Conservation (phyloP, 2,329 filamentous ascomycete species). For the Pseudogymnoascus destructans region DNA sequence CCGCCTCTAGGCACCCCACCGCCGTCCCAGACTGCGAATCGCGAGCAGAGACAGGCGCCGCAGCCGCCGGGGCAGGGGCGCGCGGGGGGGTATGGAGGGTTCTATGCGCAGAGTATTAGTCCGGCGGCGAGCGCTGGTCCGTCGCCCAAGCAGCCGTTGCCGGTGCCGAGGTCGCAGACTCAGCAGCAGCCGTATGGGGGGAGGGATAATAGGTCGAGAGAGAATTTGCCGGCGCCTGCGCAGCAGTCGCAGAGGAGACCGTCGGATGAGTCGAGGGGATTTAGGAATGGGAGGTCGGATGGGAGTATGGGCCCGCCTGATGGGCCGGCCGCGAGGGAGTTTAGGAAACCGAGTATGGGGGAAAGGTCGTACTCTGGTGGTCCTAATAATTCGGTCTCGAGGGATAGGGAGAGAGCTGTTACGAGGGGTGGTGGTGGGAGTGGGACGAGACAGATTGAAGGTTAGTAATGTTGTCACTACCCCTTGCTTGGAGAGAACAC, state of each 20-base stretch:
- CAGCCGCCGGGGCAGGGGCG: not conserved
- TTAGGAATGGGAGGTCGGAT: not conserved
- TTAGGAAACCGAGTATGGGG: constrained; percentile 4
- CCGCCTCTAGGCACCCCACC: constrained; percentile 18
- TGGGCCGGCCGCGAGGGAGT: not conserved
- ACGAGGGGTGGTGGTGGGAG: constrained; percentile 8
- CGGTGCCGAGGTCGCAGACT: not conserved
- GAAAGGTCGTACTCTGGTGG: not conserved
- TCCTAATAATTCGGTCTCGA: not conserved
- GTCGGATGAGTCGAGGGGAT: not conserved
- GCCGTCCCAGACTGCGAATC: constrained; percentile 19
- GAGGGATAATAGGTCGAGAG: not conserved
- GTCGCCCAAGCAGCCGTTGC: constrained; percentile 2
- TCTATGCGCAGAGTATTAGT: constrained; percentile 11
- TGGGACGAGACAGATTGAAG: constrained; percentile 14
- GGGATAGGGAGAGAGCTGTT: not conserved
- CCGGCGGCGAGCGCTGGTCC: not conserved
- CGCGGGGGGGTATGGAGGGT: constrained; percentile 11
- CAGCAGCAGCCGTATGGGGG: constrained; percentile 7
- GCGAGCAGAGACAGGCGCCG: constrained; percentile 19
- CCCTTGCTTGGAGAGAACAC: not conserved
- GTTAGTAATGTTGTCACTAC: constrained; percentile 8
- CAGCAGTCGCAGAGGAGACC: not conserved
- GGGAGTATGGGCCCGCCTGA: not conserved
- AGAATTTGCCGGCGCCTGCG: not conserved